Percentiles rank a stretch among this genome's conserved stretches.
These are phyloP conservation scores for Exophiala sideris DNA, from an alignment of 2,329 filamentous ascomycete genomes.

Conservation along the genomic window DNA sequence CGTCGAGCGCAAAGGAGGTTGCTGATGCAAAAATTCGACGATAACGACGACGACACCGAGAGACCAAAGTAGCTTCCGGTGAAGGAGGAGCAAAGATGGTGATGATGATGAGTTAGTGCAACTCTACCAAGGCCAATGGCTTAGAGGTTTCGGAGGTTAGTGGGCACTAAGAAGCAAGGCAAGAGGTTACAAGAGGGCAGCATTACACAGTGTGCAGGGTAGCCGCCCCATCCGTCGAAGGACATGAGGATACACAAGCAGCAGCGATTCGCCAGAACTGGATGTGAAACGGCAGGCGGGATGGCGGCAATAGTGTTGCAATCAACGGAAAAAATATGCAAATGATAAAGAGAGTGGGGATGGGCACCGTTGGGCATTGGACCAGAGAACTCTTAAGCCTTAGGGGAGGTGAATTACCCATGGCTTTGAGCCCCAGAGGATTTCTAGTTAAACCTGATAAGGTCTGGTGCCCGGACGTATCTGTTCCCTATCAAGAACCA, in stretches of 20 bases:
- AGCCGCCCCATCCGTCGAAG: background rate
- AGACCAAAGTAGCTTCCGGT: no score
- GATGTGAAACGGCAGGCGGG: constrained; percentile 1
- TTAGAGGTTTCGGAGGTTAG: no score
- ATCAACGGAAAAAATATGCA: no score
- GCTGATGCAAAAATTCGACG: background rate
- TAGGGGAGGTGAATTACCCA: background rate
- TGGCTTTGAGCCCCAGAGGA: background rate
- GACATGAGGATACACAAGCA: background rate
- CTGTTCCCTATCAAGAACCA: no score
- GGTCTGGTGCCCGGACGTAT: background rate
- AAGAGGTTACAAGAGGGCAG: background rate
- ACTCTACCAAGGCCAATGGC: background rate
- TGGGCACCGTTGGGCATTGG: no score
- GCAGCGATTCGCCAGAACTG: background rate
- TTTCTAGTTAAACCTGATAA: background rate
- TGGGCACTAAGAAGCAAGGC: no score
- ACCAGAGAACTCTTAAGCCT: no score
- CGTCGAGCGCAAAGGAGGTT: background rate
- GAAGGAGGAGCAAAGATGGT: background rate
- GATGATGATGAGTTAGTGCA: constrained; percentile 15
- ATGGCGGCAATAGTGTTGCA: background rate
- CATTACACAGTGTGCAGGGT: background rate
- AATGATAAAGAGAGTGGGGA: no score
- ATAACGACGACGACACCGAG: background rate